These are phyloP conservation scores for Ganoderma sp. DNA, from an alignment of 1,284 basidiomycete genomes.

Conservation along the genomic window DNA sequence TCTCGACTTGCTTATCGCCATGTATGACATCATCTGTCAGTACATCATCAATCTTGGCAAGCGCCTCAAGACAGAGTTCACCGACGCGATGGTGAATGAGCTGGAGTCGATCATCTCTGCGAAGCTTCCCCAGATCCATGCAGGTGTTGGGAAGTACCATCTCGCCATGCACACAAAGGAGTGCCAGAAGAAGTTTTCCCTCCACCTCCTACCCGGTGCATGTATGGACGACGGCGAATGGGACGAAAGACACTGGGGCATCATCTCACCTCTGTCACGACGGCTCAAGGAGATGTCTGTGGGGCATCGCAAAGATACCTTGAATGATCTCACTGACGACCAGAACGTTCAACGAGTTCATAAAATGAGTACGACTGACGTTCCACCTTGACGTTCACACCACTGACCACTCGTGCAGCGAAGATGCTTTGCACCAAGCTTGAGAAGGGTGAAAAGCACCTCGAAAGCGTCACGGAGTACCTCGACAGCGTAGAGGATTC, in stretches of 20 bases:
- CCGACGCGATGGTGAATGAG: background rate
- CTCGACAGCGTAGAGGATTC: background rate
- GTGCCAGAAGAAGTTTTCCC: conserved; percentile 21
- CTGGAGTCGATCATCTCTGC: conserved; percentile 2
- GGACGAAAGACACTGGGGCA: conserved; percentile 31
- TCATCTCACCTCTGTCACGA: conserved; percentile 16
- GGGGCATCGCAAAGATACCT: conserved; percentile 30
- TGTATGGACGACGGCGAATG: conserved; percentile 33
- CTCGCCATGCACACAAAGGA: conserved; percentile 26
- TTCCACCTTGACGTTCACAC: too few species aligned
- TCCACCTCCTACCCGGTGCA: conserved; percentile 21
- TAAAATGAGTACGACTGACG: background rate
- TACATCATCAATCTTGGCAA: conserved; percentile 16
- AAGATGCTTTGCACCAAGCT: background rate
- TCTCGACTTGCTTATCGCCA: background rate
- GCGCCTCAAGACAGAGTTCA: background rate
- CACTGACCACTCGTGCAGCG: background rate
- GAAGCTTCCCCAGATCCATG: conserved; percentile 6
- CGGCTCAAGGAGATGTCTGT: conserved; percentile 35
- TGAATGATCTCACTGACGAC: conserved; percentile 30
- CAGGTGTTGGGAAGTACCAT: conserved; percentile 34
- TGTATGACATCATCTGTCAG: conserved; percentile 28
- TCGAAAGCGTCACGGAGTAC: background rate
- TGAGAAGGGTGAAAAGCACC: background rate
- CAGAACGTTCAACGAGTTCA: background rate